A percentile compares a stretch with the other conserved stretches of the same genome.
phyloP scores from a whole-genome alignment of 169 alveolate species.

The Blepharisma undulans region DNA sequence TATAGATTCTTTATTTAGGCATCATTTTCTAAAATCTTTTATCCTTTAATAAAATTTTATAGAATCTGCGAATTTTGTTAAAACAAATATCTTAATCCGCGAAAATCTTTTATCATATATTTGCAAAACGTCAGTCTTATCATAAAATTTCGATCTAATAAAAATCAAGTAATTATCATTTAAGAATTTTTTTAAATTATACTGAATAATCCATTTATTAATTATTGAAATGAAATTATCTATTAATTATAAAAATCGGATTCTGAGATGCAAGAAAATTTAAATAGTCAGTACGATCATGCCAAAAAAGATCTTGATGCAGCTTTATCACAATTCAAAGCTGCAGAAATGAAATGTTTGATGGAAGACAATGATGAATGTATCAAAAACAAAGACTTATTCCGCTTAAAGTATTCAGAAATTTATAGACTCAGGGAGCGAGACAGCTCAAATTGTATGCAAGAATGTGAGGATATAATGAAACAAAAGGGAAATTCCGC shows the following conservation, averaged over 20 bases:
- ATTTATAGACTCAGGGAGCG: not conserved
- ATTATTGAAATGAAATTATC: not conserved
- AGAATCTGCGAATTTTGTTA: too few relatives aligned
- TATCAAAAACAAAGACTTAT: not conserved
- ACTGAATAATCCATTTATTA: not conserved
- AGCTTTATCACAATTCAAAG: not conserved
- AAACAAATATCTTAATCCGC: too few relatives aligned
- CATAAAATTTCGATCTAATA: too few relatives aligned
- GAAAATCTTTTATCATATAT: too few relatives aligned
- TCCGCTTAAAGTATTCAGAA: not conserved
- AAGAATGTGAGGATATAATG: not conserved
- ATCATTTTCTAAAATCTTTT: too few relatives aligned
- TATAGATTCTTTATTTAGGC: too few relatives aligned
- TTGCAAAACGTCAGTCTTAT: too few relatives aligned
- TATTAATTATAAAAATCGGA: too few relatives aligned
- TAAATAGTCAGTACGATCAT: not conserved
- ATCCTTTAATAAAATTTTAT: too few relatives aligned
- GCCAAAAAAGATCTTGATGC: not conserved
- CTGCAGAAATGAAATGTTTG: not conserved
- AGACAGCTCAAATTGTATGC: not conserved
- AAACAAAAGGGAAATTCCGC: not conserved
- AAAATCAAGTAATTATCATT: too few relatives aligned
- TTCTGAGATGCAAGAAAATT: not conserved
- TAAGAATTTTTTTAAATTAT: not conserved
- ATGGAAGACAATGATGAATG: not conserved